Base-by-base conservation (phyloP, 2,329 filamentous ascomycete species). In the Ascochyta rabiei region DNA sequence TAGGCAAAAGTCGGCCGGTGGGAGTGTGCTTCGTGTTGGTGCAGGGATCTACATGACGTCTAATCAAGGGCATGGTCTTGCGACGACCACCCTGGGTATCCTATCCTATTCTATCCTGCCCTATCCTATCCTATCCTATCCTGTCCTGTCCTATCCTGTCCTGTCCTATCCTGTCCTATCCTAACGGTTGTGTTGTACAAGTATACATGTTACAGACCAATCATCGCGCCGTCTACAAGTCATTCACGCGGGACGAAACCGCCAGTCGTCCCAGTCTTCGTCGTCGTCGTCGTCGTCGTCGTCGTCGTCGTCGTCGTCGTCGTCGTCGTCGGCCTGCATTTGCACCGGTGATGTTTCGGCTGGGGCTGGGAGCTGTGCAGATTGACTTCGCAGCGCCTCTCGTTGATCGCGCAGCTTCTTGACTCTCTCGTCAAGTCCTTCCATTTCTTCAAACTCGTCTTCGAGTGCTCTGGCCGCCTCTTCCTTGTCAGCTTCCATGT, bases 391-490 rank as follows among this genome's bases (percentile, higher is more conserved):
- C 28, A 82, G 59, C 4, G 73, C 74, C 58, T 81, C 80, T 34
- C 79, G 68, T 62, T 77, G 76, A 59, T 80, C 77, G 12, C 78
- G 75, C 37, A 82, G 60, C 61, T 66, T 75, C 62, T 70, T 76
- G 30, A 79, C 75, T 39, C 80, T 65, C 59, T 76, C 75, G 58
- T 81, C 79, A 43, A 81, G 64, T 4, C 72, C 74, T 21, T 80
- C 78, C 80, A 82, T 81, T 56, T 80, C 76, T 35, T 81, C 80
- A 46, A 82, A 80, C 54, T 82, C 80, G 42, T 80, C 79, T 59
- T 77, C 72, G 12, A 82, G 63, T 6, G 75, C 68, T 31, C 73
- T 68, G 37, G 70, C 75, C 2, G 79, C 80, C 51, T 81, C 79
- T 56, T 81, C 79, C 57, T 75, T 77, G 60, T 81, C 80, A 2